Base-by-base conservation (phyloP, 768 basidiomycete species). In the Phanerodontia chrysosporium region DNA sequence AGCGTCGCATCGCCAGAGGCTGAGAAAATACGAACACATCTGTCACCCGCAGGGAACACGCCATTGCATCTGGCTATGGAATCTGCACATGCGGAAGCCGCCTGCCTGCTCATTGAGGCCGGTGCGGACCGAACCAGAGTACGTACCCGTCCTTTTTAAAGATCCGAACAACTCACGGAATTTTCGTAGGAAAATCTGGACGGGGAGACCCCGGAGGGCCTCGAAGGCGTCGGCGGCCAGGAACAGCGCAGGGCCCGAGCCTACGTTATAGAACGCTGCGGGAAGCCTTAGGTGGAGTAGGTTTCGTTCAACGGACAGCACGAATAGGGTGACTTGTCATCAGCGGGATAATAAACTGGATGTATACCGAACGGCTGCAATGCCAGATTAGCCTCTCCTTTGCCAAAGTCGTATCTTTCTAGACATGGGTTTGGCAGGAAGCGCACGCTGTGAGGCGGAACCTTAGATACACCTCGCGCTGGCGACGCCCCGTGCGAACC, bases 21-120 rank as follows among this genome's bases (percentile, higher is more conserved):
- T 42, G 52, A 39, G n/a, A 35, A 32, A 30, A 35, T 29, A 46
- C 24, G n/a, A 49, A 62, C 49, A 24, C 45, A 62, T 57, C 39
- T 51, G 64, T 61, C 66, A 61, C 57, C 51, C 46, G 55, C 67
- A 91, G 95, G 96, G 52, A 97, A 98, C 69, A 98, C 97, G 1
- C 94, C 97, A 1, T 76, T 99, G 36, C 97, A 99, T 78, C 83
- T 99, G 30, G 95, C 96, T 18, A 90, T 99, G 88, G 96, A 99
- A 67, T 94, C 91, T 55, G 96, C 88, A 18, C 91, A 98, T 69
- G 96, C 92, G 14, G 87, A 93, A 69, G 90, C 86, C 16, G 96
- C 96, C 10, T 90, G 94, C 1, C 72, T 90, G 51, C 80, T 99
- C 52, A 96, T 99, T 60, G 92, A 96, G 70, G 95, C 93, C 48